phyloP scores from a whole-genome alignment of 2,329 filamentous ascomycete genomes.

The Coniella vitis region DNA sequence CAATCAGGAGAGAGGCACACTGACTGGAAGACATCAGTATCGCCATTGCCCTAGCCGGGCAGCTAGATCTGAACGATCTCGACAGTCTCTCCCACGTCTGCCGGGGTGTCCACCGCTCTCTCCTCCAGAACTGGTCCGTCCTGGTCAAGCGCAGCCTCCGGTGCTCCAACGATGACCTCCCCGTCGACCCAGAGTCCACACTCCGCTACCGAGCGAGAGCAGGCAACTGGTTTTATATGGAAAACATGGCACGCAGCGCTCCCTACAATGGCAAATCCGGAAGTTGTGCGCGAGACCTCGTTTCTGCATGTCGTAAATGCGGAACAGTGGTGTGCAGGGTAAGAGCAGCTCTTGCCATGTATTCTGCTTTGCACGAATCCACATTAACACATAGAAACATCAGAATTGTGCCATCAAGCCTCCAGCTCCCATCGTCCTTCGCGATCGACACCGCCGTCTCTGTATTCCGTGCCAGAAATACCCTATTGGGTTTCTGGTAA shows the following conservation, averaged over 20 bases:
- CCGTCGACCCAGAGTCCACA: constrained; percentile 48
- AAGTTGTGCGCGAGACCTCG: constrained; percentile 80
- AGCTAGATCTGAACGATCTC: constrained; percentile 81
- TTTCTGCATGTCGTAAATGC: constrained; percentile 75
- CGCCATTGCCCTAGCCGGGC: constrained; percentile 64
- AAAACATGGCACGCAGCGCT: constrained; percentile 39
- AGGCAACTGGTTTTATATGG: constrained; percentile 54
- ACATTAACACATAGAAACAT: not conserved
- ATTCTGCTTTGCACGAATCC: too few relatives aligned
- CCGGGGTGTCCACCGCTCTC: constrained; percentile 67
- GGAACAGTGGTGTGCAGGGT: constrained; percentile 75
- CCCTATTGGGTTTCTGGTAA: constrained; percentile 53
- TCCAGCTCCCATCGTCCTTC: constrained; percentile 59
- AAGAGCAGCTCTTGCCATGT: constrained; percentile 28
- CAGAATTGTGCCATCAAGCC: constrained; percentile 90
- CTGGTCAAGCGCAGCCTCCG: constrained; percentile 70
- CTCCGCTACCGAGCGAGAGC: constrained; percentile 52
- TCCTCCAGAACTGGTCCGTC: constrained; percentile 71
- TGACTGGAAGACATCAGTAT: constrained; percentile 48
- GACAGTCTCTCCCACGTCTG: constrained; percentile 78
- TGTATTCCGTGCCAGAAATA: constrained; percentile 69
- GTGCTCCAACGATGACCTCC: constrained; percentile 64
- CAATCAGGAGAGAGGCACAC: constrained; percentile 13
- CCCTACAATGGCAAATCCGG: constrained; percentile 61
- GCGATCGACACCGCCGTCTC: constrained; percentile 71